phyloP scores from a whole-genome alignment of 768 basidiomycete genomes.

The Pisolithus sp. region DNA sequence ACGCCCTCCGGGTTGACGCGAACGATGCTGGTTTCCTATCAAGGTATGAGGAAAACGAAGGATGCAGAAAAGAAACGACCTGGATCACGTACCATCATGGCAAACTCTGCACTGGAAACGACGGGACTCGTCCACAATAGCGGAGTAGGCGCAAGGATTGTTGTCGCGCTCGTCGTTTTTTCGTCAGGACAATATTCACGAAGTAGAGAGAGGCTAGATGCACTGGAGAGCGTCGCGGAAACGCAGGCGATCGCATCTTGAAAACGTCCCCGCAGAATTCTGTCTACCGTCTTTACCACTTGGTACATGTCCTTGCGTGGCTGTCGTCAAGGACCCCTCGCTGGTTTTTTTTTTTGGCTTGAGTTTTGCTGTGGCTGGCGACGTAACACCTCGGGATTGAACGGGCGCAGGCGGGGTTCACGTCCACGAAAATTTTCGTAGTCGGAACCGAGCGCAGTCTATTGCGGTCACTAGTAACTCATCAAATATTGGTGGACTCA shows the following conservation, averaged over 20 bases:
- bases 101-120: constrained; percentile 48
- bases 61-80: no score
- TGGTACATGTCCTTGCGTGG: constrained; percentile 1
- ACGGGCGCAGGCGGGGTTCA: background rate
- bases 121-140: constrained; percentile 47
- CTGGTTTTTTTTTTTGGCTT: background rate
- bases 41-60: background rate
- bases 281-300: background rate
- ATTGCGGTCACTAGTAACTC: no score
- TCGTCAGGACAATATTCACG: background rate
- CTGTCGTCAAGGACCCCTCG: no score
- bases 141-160: constrained; percentile 5
- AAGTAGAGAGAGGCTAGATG: background rate
- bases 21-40: constrained; percentile 55
- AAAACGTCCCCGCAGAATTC: background rate
- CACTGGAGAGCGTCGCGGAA: background rate
- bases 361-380: no score
- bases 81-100: constrained; percentile 42
- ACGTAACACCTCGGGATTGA: background rate
- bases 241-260: background rate
- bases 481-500: no score
- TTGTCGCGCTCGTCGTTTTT: background rate
- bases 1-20: constrained; percentile 56
- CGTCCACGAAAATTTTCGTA: no score
- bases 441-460: no score